Base-by-base conservation (phyloP, 2,329 filamentous ascomycete species). In the Cladorrhinum sp. region DNA sequence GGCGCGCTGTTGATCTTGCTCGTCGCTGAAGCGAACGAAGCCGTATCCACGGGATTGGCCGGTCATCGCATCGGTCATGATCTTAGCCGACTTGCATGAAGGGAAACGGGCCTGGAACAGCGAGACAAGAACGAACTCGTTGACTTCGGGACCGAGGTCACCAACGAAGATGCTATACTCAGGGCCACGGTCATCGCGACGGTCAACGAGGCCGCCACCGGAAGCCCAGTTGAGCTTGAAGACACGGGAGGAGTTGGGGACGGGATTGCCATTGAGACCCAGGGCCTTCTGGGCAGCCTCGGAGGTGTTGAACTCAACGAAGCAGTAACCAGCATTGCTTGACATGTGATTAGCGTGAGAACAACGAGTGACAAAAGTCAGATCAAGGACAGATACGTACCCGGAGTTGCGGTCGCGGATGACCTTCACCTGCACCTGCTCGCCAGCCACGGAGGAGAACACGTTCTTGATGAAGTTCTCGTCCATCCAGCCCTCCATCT, bases 161-260 rank as follows among this genome's bases (percentile, higher is more conserved):
- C 95, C 95, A 61, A 99, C 95, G 73, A 99, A 99, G 78, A 99
- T 98, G 69, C 90, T 93, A 77, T 87, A 98, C 76, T 99, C 95
- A 25, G 95, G 95, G 64, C 92, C 93, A 72, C 95, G 93, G 74
- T 98, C 95, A 75, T 98, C 95, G 69, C 92, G 90, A 75, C 95
- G 90, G 76, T 99, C 95, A 68, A 96, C 91, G 48, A 99, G 85
- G 60, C 95, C 95, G 72, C 95, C 95, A 67, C 95, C 95, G 67
- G 92, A 96, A 67, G 95, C 95, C 95, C 95, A 99, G 85, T 99
- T 99, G 63, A 99, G 87, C 84, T 98, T 98, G 85, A 99, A 99
- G 53, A 92, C 89, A 49, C 95, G 92, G 70, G 89, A 89, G 63
- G 92, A 96, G 83, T 97, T 97, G 50, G 93, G 93, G 68, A 99